A percentile compares a stretch with the other conserved stretches of the same genome.
These are phyloP conservation scores for Macrolepiota fuliginosa DNA, from an alignment of 768 basidiomycete species.

Conservation along the genomic window DNA sequence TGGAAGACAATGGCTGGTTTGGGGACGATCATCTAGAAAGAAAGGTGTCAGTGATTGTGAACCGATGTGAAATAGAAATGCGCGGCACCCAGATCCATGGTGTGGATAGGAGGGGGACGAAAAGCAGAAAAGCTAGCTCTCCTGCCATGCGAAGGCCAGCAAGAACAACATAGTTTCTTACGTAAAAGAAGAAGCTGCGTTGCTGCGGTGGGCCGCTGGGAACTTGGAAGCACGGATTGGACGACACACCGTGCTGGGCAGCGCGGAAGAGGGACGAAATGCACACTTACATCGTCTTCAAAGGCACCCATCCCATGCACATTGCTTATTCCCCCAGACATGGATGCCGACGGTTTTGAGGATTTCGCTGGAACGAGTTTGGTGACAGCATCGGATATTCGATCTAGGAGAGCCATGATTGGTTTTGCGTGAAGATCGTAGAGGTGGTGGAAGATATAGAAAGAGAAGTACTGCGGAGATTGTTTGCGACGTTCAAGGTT, in stretches of 20 bases:
- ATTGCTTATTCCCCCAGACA: slow-evolving; percentile 56
- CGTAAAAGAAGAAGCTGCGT: slow-evolving; percentile 9
- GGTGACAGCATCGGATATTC: slow-evolving; percentile 48
- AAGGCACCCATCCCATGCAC: slow-evolving; percentile 59
- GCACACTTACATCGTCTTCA: slow-evolving; percentile 68
- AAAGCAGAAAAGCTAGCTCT: slow-evolving; percentile 59
- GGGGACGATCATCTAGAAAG: slow-evolving; percentile 77
- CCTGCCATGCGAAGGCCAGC: slow-evolving; percentile 33
- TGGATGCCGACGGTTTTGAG: slow-evolving; percentile 35
- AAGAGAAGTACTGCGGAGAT: neutral
- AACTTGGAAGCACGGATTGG: neutral
- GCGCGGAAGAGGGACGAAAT: neutral
- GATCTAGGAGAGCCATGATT: slow-evolving; percentile 55
- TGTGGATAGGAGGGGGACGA: slow-evolving; percentile 63
- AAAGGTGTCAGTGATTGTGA: slow-evolving; percentile 11
- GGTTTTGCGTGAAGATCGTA: neutral
- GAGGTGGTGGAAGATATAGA: neutral
- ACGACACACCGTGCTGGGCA: neutral
- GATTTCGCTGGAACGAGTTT: slow-evolving; percentile 45
- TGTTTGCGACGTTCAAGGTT: neutral
- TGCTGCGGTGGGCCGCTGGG: neutral
- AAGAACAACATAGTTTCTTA: slow-evolving; percentile 29
- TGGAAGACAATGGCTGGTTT: slow-evolving; percentile 80
- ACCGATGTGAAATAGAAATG: slow-evolving; percentile 15
- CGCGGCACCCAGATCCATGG: slow-evolving; percentile 65